These are phyloP conservation scores for Neurospora sp. DNA, from an alignment of 495 filamentous ascomycete genomes.

Conservation along the genomic window DNA sequence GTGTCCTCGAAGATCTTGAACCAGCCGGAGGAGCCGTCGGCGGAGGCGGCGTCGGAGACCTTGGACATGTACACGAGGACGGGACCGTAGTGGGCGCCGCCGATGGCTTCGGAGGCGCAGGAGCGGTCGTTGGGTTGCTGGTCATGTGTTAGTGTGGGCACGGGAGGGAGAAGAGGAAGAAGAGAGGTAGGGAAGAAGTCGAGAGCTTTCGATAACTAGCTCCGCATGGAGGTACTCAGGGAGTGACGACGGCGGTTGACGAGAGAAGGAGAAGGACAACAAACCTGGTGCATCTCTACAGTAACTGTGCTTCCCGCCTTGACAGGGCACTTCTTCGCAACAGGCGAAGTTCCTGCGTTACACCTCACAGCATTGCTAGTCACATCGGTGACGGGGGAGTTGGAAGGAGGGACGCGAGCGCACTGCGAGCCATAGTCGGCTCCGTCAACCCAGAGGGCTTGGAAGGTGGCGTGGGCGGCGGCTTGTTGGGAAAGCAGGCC, in stretches of 20 bases:
- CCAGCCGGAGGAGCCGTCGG: constrained; percentile 35
- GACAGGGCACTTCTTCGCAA: constrained; percentile 33
- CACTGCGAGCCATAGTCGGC: constrained; percentile 34
- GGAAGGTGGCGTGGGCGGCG: constrained; percentile 41
- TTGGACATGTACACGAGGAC: constrained; percentile 45
- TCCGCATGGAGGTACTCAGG: constrained; percentile 25
- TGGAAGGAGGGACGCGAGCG: constrained; percentile 30
- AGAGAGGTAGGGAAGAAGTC: neutral
- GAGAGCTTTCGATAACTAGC: constrained; percentile 8
- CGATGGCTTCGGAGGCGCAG: constrained; percentile 37
- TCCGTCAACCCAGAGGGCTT: constrained; percentile 41
- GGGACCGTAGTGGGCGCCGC: constrained; percentile 37
- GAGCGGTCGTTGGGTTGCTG: constrained; percentile 33
- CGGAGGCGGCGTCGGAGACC: constrained; percentile 38
- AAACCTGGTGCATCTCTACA: constrained; percentile 43
- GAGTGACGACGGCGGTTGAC: constrained; percentile 10
- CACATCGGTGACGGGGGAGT: constrained; percentile 37
- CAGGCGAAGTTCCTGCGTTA: constrained; percentile 27
- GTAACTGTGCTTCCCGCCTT: constrained; percentile 37
- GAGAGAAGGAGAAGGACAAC: constrained; percentile 1
- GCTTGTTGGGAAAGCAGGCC: constrained; percentile 25
- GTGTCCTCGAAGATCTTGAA: constrained; percentile 43
- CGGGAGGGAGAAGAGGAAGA: neutral
- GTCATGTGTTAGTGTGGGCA: constrained; percentile 12
- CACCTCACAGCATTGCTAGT: constrained; percentile 28